Percentiles rank a stretch among this genome's conserved stretches.
Evolutionary conservation across 2,329 filamentous ascomycete genomes (phyloP).

Genomic region (Bisporella sp.): DNA sequence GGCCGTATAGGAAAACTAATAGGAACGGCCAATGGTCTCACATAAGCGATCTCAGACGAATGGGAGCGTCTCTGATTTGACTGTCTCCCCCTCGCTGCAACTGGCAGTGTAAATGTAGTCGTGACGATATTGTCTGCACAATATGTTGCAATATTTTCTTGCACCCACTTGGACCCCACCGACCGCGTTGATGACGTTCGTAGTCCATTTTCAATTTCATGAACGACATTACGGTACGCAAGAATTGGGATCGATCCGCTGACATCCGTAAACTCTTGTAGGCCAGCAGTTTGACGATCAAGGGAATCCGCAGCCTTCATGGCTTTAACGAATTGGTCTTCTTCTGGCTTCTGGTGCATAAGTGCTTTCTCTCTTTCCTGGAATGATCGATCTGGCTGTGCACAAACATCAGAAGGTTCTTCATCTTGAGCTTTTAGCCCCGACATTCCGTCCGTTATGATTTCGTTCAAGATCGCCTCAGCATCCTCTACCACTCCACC

Average conservation of each 20-base stretch:
- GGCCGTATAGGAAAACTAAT: not conserved
- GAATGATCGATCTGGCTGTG: not conserved
- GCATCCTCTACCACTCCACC: conserved; percentile 43
- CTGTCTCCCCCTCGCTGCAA: no score
- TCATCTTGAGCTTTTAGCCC: conserved; percentile 27
- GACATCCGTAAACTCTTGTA: conserved; percentile 31
- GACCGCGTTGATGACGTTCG: no score
- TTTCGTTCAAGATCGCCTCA: conserved; percentile 41
- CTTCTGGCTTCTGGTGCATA: not conserved
- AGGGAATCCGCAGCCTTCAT: conserved; percentile 54
- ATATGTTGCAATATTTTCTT: no score
- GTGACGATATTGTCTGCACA: conserved; percentile 12
- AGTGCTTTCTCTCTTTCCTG: conserved; percentile 1
- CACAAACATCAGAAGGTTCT: not conserved
- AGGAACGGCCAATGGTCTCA: not conserved
- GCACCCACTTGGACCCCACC: no score
- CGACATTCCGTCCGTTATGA: conserved; percentile 42
- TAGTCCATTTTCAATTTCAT: no score
- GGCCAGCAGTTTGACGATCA: conserved; percentile 45
- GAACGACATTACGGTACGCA: no score
- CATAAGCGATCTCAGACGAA: no score
- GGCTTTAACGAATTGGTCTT: conserved; percentile 44
- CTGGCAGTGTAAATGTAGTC: conserved; percentile 14
- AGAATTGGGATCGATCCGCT: not conserved
- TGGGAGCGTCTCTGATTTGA: no score